phyloP scores from a whole-genome alignment of 306 rosid species.

The Pterocarpus macrocarpus region DNA sequence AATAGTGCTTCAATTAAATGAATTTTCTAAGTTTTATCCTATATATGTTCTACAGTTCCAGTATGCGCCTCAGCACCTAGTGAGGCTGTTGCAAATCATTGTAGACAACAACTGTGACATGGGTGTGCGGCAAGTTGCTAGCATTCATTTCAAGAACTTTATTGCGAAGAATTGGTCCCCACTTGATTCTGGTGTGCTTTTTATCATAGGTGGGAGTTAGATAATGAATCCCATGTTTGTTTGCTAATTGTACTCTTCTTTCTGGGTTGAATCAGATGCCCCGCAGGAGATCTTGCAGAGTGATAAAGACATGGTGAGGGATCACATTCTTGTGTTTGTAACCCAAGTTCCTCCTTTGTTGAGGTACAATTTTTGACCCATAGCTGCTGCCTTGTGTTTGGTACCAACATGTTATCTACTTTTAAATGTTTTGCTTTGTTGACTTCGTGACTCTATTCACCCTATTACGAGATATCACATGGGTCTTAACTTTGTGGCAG shows the following conservation, averaged over 20 bases:
- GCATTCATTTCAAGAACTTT: conserved; percentile 97
- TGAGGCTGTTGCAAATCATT: conserved; percentile 85
- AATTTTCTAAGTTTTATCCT: not conserved
- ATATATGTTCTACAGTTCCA: conserved; percentile 67
- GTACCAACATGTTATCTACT: not conserved
- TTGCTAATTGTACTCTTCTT: conserved; percentile 36
- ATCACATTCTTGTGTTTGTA: conserved; percentile 82
- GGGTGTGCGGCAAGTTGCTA: conserved; percentile 94
- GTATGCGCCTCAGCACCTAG: conserved; percentile 92
- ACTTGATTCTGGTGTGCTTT: conserved; percentile 69
- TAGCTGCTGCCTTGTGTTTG: not conserved
- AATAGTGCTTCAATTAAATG: conserved; percentile 12
- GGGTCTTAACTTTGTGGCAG: not conserved
- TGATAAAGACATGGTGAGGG: conserved; percentile 87
- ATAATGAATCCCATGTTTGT: conserved; percentile 27
- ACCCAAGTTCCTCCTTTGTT: conserved; percentile 87
- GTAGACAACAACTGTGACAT: conserved; percentile 85
- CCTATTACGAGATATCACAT: not conserved
- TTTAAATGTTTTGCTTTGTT: not conserved
- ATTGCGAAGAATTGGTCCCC: conserved; percentile 95
- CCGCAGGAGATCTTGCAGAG: conserved; percentile 73
- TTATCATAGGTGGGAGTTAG: conserved; percentile 26
- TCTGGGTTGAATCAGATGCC: conserved; percentile 62
- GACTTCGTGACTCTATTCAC: not conserved
- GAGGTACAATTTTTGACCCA: conserved; percentile 62